These are phyloP conservation scores for Arthrobotrys megalospora DNA, from an alignment of 2,329 filamentous ascomycete genomes.

Conservation along the genomic window DNA sequence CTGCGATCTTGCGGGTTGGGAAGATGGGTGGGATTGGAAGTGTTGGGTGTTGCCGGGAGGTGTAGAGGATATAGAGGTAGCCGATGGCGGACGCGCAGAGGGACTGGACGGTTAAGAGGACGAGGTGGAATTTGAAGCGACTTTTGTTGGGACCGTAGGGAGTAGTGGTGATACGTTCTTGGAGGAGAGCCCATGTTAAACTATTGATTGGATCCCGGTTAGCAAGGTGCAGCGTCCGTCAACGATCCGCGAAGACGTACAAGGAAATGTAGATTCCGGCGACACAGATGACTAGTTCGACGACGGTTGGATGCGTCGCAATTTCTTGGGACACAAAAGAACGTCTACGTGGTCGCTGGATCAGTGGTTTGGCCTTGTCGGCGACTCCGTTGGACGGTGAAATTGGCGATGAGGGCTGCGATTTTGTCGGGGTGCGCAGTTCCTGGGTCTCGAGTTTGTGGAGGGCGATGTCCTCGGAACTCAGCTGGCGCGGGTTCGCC, in stretches of 20 bases:
- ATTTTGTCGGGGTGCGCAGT: slow-evolving; percentile 56
- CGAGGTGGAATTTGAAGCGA: slow-evolving; percentile 92
- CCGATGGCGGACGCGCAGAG: slow-evolving; percentile 87
- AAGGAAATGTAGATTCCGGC: slow-evolving; percentile 97
- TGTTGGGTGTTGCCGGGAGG: slow-evolving; percentile 69
- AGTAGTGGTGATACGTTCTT: slow-evolving; percentile 97
- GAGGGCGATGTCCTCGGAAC: slow-evolving; percentile 57
- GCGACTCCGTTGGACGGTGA: slow-evolving; percentile 48
- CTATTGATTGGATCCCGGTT: slow-evolving; percentile 69
- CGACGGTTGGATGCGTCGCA: slow-evolving; percentile 66
- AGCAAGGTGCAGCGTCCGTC: slow-evolving; percentile 7
- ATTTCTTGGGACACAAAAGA: slow-evolving; percentile 55
- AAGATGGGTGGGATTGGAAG: slow-evolving; percentile 75
- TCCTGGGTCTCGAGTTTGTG: slow-evolving; percentile 57
- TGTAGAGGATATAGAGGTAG: slow-evolving; percentile 81
- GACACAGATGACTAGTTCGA: slow-evolving; percentile 88
- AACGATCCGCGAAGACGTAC: slow-evolving; percentile 71
- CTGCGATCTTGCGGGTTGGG: slow-evolving; percentile 80
- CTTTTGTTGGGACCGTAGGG: slow-evolving; percentile 80
- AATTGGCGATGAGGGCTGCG: slow-evolving; percentile 51
- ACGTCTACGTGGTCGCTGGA: slow-evolving; percentile 47
- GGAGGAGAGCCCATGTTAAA: slow-evolving; percentile 94
- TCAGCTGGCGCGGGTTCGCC: slow-evolving; percentile 59
- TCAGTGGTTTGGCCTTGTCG: slow-evolving; percentile 35
- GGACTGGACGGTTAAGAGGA: slow-evolving; percentile 96